phyloP scores from a whole-genome alignment of 192 early-diverging fungal genomes.

The Entrophospora sp. region DNA sequence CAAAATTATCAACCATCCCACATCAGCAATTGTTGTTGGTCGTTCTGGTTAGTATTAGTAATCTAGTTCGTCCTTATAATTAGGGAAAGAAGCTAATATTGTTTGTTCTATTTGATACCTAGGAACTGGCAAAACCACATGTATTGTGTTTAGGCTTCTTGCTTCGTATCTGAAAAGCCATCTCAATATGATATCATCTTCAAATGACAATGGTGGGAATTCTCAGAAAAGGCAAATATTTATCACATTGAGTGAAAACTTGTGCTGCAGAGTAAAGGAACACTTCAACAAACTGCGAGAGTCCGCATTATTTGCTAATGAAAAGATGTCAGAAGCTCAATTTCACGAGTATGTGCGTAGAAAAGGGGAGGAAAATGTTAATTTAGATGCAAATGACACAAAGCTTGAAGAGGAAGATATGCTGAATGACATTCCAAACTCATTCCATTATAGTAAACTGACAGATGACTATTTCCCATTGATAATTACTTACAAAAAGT shows the following conservation, averaged over 20 bases:
- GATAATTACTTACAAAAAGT: conserved; percentile 8
- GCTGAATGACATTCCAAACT: not conserved
- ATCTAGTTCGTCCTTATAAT: not conserved
- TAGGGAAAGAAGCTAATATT: not conserved
- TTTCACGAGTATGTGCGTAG: not conserved
- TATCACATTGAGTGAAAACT: not conserved
- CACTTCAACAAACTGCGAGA: not conserved
- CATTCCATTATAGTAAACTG: conserved; percentile 8
- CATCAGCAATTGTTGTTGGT: conserved; percentile 9
- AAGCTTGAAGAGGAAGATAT: not conserved
- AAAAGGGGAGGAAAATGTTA: not conserved
- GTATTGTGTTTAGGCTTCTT: conserved; percentile 11
- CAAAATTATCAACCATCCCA: too few species aligned
- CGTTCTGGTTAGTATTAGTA: conserved; percentile 18
- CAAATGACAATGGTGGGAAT: not conserved
- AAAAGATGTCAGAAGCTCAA: not conserved
- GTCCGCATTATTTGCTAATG: not conserved
- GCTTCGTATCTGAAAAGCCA: not conserved
- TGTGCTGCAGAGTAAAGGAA: not conserved
- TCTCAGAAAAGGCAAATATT: conserved; percentile 1
- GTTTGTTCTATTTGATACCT: not conserved
- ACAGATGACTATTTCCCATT: conserved; percentile 6
- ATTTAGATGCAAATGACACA: not conserved
- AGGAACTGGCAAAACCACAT: conserved; percentile 10
- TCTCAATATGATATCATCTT: not conserved